phyloP scores from a whole-genome alignment of 208 protist genomes.

The Cochliopodium minus region DNA sequence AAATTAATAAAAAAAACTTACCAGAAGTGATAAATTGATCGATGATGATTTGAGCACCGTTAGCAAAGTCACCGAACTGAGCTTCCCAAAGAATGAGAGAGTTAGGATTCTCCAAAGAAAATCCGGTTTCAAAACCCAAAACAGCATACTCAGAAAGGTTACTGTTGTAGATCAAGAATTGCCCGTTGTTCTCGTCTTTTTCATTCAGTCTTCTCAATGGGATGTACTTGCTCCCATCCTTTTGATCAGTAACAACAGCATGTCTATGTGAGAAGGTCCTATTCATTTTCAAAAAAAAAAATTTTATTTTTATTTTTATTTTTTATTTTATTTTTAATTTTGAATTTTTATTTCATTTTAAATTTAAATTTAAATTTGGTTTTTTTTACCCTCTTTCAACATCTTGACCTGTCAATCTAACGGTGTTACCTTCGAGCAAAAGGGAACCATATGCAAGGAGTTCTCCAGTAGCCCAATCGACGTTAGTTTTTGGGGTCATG shows the following conservation, averaged over 20 bases:
- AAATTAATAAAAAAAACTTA: too few relatives aligned
- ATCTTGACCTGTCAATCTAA: slow-evolving; percentile 78
- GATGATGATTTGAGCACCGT: slow-evolving; percentile 90
- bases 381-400: slow-evolving; percentile 89
- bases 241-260: slow-evolving; percentile 77
- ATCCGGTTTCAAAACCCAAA: slow-evolving; percentile 86
- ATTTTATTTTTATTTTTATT: too few relatives aligned
- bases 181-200: slow-evolving; percentile 43
- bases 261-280: slow-evolving; percentile 89
- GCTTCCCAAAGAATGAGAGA: slow-evolving; percentile 91
- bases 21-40: slow-evolving; percentile 80
- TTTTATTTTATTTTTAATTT: too few relatives aligned
- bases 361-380: too few relatives aligned
- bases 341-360: too few relatives aligned
- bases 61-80: slow-evolving; percentile 95
- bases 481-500: slow-evolving; percentile 39
- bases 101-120: slow-evolving; percentile 74
- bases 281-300: too few relatives aligned
- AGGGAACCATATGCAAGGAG: slow-evolving; percentile 77
- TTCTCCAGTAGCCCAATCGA: slow-evolving; percentile 82
- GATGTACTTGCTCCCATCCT: slow-evolving; percentile 41
- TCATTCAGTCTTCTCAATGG: slow-evolving; percentile 55
- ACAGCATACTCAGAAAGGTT: slow-evolving; percentile 83
- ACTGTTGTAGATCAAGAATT: slow-evolving; percentile 71
- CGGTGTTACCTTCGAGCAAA: slow-evolving; percentile 71